Conservation (phyloP, 2,329 filamentous ascomycete species). For the Fusarium xylarioides region DNA sequence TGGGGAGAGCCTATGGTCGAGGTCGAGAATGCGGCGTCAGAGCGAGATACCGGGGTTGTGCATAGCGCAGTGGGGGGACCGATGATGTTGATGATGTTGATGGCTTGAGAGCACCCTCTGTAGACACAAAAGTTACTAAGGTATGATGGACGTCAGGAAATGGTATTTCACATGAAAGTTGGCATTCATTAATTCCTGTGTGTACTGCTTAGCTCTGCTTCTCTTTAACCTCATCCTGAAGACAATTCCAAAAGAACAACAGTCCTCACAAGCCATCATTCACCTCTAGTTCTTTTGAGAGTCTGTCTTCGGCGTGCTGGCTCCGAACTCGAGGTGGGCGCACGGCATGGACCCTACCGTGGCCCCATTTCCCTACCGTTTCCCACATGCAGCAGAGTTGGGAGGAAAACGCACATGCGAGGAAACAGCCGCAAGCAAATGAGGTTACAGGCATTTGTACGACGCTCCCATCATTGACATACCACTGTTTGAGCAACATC, state of each 20-base stretch:
- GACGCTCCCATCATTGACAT: constrained; percentile 38
- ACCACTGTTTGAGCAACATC: constrained; percentile 29
- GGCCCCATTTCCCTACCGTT: constrained; percentile 36
- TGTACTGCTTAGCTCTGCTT: neutral
- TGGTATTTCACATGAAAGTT: constrained; percentile 31
- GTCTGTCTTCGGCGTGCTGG: constrained; percentile 33
- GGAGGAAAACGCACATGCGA: constrained; percentile 40
- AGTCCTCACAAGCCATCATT: neutral
- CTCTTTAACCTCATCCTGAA: neutral
- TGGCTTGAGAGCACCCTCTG: constrained; percentile 7
- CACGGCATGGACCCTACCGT: constrained; percentile 37
- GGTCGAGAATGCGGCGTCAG: constrained; percentile 10
- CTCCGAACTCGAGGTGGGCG: constrained; percentile 33
- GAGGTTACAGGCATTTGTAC: constrained; percentile 36
- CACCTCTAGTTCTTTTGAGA: neutral
- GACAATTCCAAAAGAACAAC: neutral
- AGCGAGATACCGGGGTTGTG: constrained; percentile 23
- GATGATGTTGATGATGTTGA: constrained; percentile 31
- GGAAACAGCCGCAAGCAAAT: constrained; percentile 41
- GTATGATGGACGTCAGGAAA: constrained; percentile 10
- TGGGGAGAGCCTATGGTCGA: neutral
- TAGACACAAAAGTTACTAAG: neutral
- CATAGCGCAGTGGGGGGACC: constrained; percentile 27
- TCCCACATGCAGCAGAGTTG: neutral
- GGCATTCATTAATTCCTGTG: neutral